These are phyloP conservation scores for Citrus unshiu DNA, from an alignment of 345 rosid genomes.

Conservation along the genomic window DNA sequence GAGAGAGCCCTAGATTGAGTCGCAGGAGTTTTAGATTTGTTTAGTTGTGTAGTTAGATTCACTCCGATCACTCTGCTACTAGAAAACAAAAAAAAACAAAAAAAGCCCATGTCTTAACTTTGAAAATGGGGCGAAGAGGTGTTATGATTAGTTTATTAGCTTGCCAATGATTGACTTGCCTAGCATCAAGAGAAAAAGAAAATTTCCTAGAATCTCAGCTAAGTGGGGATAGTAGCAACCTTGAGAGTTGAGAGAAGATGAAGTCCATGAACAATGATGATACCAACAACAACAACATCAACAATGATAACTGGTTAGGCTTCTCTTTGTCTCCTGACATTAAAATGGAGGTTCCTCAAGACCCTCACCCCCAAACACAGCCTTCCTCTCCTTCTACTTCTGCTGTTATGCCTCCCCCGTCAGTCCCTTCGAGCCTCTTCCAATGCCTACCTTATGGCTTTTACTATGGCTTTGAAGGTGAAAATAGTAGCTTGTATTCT, in stretches of 20 bases:
- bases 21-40: conserved; percentile 34
- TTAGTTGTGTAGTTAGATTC: conserved; percentile 38
- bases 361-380: conserved; percentile 14
- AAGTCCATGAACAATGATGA: conserved; percentile 63
- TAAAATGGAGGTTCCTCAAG: conserved; percentile 53
- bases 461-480: conserved; percentile 48
- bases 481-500: conserved; percentile 42
- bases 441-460: conserved; percentile 38
- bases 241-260: conserved; percentile 32
- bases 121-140: conserved; percentile 14
- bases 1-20: conserved; percentile 28
- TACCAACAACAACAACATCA: conserved; percentile 21
- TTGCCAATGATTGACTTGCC: conserved; percentile 67
- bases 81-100: conserved; percentile 16
- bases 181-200: conserved; percentile 20
- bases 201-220: conserved; percentile 25
- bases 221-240: conserved; percentile 9
- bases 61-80: conserved; percentile 29
- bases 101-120: not conserved
- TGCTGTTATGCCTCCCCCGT: conserved; percentile 28
- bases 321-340: conserved; percentile 79
- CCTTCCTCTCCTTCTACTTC: conserved; percentile 21
- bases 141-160: conserved; percentile 35
- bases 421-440: conserved; percentile 33
- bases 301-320: conserved; percentile 55